Evolutionary conservation across 352 stramenopile genomes (phyloP).

Genomic region (Phytophthora aleatoria): DNA sequence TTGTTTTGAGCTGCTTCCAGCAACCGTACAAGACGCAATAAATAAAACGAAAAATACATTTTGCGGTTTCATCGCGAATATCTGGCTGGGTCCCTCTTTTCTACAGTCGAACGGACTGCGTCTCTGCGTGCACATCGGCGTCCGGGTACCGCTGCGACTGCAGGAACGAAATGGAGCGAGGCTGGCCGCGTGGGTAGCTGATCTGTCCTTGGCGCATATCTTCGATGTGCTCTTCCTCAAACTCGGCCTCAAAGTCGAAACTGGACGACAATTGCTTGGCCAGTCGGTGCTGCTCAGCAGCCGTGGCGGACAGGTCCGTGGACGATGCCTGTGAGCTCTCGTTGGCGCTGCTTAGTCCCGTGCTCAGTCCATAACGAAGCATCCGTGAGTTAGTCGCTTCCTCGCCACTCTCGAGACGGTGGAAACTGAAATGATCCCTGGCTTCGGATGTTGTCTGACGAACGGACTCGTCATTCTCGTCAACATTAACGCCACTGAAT

Average conservation of each 20-base stretch:
- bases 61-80: not conserved
- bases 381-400: constrained; percentile 7
- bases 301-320: constrained; percentile 24
- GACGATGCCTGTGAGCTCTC: constrained; percentile 35
- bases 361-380: constrained; percentile 26
- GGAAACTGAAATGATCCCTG: constrained; percentile 37
- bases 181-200: constrained; percentile 52
- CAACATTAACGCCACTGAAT: constrained; percentile 30
- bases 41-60: constrained; percentile 20
- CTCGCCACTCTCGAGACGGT: constrained; percentile 30
- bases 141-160: constrained; percentile 78
- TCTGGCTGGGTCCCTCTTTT: constrained; percentile 5
- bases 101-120: constrained; percentile 51
- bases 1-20: too few species aligned
- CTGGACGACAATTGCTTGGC: constrained; percentile 44
- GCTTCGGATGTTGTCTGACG: not conserved
- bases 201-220: constrained; percentile 57
- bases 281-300: constrained; percentile 11
- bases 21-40: not conserved
- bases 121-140: constrained; percentile 71
- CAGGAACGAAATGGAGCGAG: constrained; percentile 72
- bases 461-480: constrained; percentile 9
- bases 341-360: constrained; percentile 29
- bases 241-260: constrained; percentile 63
- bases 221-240: constrained; percentile 47